Evolutionary conservation across 2,329 filamentous ascomycete genomes (phyloP).

Genomic region (Leptoxyphium fumago): DNA sequence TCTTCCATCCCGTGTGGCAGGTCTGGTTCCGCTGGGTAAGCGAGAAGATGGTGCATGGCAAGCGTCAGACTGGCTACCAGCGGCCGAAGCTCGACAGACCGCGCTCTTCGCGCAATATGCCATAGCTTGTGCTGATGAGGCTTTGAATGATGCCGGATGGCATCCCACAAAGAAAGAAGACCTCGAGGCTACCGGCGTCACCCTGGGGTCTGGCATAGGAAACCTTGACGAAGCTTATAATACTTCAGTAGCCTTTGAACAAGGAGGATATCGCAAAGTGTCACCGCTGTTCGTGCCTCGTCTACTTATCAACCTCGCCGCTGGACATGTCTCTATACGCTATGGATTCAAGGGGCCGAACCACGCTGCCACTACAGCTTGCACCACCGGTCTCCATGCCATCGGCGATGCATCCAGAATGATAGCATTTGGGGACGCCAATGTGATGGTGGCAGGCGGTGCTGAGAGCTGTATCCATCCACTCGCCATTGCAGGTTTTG

Average conservation of each 20-base stretch:
- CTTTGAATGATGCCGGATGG: conserved; percentile 71
- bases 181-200: conserved; percentile 69
- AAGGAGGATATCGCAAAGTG: conserved; percentile 75
- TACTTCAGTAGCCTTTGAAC: conserved; percentile 62
- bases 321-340: conserved; percentile 87
- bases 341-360: conserved; percentile 82
- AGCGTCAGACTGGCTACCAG: conserved; percentile 29
- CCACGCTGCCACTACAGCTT: conserved; percentile 84
- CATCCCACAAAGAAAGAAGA: conserved; percentile 44
- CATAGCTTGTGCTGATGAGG: conserved; percentile 72
- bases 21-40: conserved; percentile 52
- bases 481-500: conserved; percentile 81
- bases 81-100: conserved; percentile 58
- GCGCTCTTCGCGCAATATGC: conserved; percentile 89
- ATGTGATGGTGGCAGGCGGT: conserved; percentile 93
- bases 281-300: conserved; percentile 88
- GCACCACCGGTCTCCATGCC: conserved; percentile 88
- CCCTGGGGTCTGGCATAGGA: conserved; percentile 87
- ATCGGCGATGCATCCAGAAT: conserved; percentile 89
- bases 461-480: conserved; percentile 94
- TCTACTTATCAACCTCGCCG: conserved; percentile 85
- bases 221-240: conserved; percentile 83
- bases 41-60: conserved; percentile 31
- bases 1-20: conserved; percentile 74
- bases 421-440: conserved; percentile 77